Evolutionary conservation across 2,329 filamentous ascomycete species (phyloP).

Genomic region (Cytospora leucostoma): DNA sequence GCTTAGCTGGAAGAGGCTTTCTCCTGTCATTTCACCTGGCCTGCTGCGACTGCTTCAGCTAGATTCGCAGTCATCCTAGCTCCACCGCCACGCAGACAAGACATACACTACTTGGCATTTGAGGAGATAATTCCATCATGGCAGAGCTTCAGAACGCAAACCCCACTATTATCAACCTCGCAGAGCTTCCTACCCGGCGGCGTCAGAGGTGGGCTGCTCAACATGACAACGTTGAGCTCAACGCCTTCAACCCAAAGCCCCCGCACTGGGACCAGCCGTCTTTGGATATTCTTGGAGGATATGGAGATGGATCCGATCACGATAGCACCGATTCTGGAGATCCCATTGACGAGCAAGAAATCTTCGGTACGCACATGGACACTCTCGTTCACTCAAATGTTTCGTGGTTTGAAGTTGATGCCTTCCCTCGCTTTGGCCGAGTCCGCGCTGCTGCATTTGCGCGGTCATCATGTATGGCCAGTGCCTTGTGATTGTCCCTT

Average conservation of each 20-base stretch:
- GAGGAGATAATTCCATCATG: slow-evolving; percentile 40
- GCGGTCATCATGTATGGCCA: not conserved
- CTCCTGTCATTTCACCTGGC: slow-evolving; percentile 20
- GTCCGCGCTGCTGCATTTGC: not conserved
- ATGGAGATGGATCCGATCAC: slow-evolving; percentile 32
- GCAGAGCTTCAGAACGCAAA: slow-evolving; percentile 73
- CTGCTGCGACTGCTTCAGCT: slow-evolving; percentile 22
- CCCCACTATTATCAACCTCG: slow-evolving; percentile 85
- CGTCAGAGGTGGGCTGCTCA: slow-evolving; percentile 52
- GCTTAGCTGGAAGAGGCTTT: slow-evolving; percentile 11
- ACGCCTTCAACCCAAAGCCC: slow-evolving; percentile 47
- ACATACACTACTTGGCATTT: not conserved
- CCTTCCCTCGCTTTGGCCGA: not conserved
- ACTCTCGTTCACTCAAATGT: not conserved
- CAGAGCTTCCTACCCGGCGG: slow-evolving; percentile 82
- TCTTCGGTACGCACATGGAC: slow-evolving; percentile 68
- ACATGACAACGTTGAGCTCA: slow-evolving; percentile 49
- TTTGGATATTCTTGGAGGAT: slow-evolving; percentile 39
- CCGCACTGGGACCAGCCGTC: slow-evolving; percentile 28
- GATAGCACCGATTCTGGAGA: slow-evolving; percentile 65
- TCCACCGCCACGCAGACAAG: slow-evolving; percentile 8
- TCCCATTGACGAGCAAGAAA: slow-evolving; percentile 94
- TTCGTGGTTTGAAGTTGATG: not conserved
- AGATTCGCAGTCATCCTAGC: slow-evolving; percentile 7
- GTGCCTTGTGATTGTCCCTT: not conserved